A percentile compares a stretch with the other conserved stretches of the same genome.
phyloP scores from a whole-genome alignment of 306 rosid species.

The Phaseolus lunatus region DNA sequence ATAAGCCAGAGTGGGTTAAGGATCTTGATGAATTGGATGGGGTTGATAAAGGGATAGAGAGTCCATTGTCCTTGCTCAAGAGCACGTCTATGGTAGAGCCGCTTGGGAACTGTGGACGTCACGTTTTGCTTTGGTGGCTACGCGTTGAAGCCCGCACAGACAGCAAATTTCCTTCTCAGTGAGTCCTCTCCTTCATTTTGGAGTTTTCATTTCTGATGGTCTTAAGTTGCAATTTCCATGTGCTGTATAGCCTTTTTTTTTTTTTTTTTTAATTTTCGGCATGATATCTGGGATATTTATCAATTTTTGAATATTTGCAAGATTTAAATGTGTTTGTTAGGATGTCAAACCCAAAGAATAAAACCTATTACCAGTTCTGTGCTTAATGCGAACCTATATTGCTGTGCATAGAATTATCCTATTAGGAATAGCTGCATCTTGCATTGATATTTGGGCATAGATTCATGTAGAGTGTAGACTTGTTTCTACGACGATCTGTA shows the following conservation, averaged over 20 bases:
- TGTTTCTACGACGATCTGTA: slow-evolving; percentile 28
- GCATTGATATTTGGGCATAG: slow-evolving; percentile 26
- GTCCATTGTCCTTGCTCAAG: slow-evolving; percentile 86
- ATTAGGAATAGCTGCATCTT: slow-evolving; percentile 41
- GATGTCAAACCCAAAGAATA: background rate
- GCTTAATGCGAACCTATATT: background rate
- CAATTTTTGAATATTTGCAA: slow-evolving; percentile 25
- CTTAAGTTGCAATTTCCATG: slow-evolving; percentile 10
- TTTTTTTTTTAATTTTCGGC: background rate
- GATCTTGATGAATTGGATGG: slow-evolving; percentile 69
- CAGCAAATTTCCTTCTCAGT: slow-evolving; percentile 97
- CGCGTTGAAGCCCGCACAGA: slow-evolving; percentile 99
- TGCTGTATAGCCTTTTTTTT: background rate
- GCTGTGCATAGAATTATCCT: background rate
- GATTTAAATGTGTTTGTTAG: slow-evolving; percentile 8
- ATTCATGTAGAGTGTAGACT: background rate
- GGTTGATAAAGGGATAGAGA: slow-evolving; percentile 66
- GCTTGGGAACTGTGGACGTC: slow-evolving; percentile 95
- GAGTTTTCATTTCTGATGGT: background rate
- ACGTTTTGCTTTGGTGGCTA: slow-evolving; percentile 94
- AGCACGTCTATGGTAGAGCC: slow-evolving; percentile 85
- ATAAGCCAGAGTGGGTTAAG: slow-evolving; percentile 86
- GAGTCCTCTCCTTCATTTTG: slow-evolving; percentile 43
- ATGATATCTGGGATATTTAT: slow-evolving; percentile 15
- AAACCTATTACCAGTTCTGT: background rate